These are phyloP conservation scores for Rutidosis leptorrhynchoides DNA, from an alignment of 129 eudicot species.

Conservation along the genomic window DNA sequence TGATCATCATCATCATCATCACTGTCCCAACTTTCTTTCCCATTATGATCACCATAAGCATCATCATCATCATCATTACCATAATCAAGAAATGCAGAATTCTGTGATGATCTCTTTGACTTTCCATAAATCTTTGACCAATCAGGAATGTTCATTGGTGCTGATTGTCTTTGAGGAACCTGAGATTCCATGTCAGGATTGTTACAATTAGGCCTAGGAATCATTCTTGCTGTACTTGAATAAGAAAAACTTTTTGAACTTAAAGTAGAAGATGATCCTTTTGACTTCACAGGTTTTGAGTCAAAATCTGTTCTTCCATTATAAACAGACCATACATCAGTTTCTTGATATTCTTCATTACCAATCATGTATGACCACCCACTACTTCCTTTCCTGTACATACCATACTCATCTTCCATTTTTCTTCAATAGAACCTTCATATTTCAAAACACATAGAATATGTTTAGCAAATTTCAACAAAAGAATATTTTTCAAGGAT, in stretches of 20 bases:
- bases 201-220: constrained; percentile 39
- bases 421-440: constrained; percentile 20
- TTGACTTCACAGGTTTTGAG: constrained; percentile 22
- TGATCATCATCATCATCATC: constrained; percentile 41
- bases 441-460: background rate
- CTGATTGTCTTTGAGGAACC: constrained; percentile 53
- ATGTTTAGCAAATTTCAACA: background rate
- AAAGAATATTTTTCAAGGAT: background rate
- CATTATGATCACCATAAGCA: constrained; percentile 38
- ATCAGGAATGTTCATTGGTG: constrained; percentile 75
- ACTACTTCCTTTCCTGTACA: constrained; percentile 56
- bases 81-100: constrained; percentile 39
- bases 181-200: constrained; percentile 31
- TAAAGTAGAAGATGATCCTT: constrained; percentile 23
- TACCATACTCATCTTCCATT: constrained; percentile 44
- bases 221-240: constrained; percentile 58
- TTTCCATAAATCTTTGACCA: constrained; percentile 83
- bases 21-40: constrained; percentile 31
- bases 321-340: constrained; percentile 64
- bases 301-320: constrained; percentile 31
- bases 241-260: constrained; percentile 30
- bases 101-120: constrained; percentile 36
- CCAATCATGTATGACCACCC: constrained; percentile 52
- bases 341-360: constrained; percentile 66
- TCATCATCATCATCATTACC: constrained; percentile 24